Conservation (phyloP, 805 yeast genomes). For the Zygosaccharomyces siamensis region DNA sequence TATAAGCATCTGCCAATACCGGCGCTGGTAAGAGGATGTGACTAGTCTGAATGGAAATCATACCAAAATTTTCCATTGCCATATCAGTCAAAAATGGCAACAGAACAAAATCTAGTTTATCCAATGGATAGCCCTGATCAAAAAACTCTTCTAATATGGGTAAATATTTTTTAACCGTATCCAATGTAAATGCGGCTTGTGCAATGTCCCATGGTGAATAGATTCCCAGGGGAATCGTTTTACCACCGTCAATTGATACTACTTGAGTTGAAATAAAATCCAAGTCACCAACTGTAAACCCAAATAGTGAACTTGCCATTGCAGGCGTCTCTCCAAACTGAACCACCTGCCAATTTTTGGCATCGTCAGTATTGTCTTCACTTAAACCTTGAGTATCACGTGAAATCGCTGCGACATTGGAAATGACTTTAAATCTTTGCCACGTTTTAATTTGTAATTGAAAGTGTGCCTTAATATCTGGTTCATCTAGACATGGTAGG, state of each 20-base stretch:
- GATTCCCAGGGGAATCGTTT: conserved; percentile 45
- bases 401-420: conserved; percentile 37
- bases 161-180: conserved; percentile 43
- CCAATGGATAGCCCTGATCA: conserved; percentile 47
- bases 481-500: conserved; percentile 69
- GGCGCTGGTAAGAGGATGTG: conserved; percentile 41
- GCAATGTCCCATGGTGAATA: conserved; percentile 48
- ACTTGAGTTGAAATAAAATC: conserved; percentile 44
- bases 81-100: conserved; percentile 70
- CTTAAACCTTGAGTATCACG: conserved; percentile 1
- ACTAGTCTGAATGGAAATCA: conserved; percentile 54
- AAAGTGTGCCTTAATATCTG: conserved; percentile 48
- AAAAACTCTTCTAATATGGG: conserved; percentile 46
- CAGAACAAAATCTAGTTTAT: conserved; percentile 62
- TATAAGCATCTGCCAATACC: conserved; percentile 24
- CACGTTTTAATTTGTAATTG: conserved; percentile 45
- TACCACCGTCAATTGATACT: conserved; percentile 18
- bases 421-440: conserved; percentile 44
- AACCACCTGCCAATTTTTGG: conserved; percentile 30
- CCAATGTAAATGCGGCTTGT: conserved; percentile 47
- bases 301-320: conserved; percentile 60
- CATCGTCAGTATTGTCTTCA: not conserved
- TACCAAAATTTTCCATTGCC: conserved; percentile 78
- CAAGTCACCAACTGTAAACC: conserved; percentile 65
- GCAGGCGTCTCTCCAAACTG: conserved; percentile 51